Conservation (phyloP, 371 early-diverging fungal species). For the Syncephalastrum monosporum region DNA sequence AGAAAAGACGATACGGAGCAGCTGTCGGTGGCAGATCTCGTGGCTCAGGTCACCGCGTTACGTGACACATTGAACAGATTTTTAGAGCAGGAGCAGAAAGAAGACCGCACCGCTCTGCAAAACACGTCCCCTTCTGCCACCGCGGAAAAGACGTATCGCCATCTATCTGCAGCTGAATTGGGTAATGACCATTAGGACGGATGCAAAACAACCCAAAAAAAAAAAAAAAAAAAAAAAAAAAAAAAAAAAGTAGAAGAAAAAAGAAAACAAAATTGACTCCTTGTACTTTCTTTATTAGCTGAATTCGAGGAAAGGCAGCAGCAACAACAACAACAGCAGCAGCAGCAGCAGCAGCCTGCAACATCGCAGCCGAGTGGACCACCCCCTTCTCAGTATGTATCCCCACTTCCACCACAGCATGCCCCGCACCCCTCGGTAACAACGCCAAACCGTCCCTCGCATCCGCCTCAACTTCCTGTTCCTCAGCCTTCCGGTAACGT, state of each 20-base stretch:
- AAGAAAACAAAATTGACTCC: neutral
- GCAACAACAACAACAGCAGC: too few relatives aligned
- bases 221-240: neutral
- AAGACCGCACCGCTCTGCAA: neutral
- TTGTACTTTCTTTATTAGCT: constrained; percentile 7
- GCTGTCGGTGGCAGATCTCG: neutral
- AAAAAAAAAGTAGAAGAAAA: neutral
- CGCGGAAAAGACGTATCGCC: constrained; percentile 18
- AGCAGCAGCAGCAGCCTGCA: constrained; percentile 1
- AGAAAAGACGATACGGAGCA: constrained; percentile 1
- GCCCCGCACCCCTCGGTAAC: constrained; percentile 2
- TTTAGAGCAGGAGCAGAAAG: neutral
- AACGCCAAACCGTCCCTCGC: neutral
- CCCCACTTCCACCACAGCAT: constrained; percentile 9
- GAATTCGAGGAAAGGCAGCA: constrained; percentile 12
- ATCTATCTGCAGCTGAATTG: constrained; percentile 20
- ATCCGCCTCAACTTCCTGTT: neutral
- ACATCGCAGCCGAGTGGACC: constrained; percentile 1
- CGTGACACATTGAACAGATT: constrained; percentile 8
- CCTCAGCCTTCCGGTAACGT: neutral
- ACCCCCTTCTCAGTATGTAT: neutral
- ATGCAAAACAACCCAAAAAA: neutral
- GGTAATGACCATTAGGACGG: constrained; percentile 5
- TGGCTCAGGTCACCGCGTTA: constrained; percentile 6
- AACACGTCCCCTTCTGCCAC: neutral